Evolutionary conservation across 1,284 basidiomycete species (phyloP).

Genomic region (Ustilago loliicola): DNA sequence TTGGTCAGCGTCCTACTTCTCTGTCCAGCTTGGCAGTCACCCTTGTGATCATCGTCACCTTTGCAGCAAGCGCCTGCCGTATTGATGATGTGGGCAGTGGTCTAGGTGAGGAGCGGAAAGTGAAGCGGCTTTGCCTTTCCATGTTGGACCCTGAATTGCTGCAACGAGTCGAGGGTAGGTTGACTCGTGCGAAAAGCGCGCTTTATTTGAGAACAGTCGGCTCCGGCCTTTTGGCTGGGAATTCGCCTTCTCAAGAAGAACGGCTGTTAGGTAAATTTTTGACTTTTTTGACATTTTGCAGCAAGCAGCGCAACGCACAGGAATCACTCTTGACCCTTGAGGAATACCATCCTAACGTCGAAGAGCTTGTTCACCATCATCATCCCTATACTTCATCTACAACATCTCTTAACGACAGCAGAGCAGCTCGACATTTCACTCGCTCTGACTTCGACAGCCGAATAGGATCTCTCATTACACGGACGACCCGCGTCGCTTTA

Average conservation of each 20-base stretch:
- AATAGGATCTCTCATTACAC: background rate
- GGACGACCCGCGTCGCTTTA: background rate
- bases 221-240: slow-evolving; percentile 19
- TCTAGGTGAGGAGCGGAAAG: background rate
- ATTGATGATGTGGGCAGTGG: background rate
- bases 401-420: background rate
- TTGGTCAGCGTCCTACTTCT: background rate
- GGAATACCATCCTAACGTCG: background rate
- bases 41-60: background rate
- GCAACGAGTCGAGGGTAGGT: background rate
- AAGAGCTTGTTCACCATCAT: slow-evolving; percentile 21
- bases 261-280: slow-evolving; percentile 36
- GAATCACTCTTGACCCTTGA: background rate
- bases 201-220: slow-evolving; percentile 13
- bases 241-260: slow-evolving; percentile 20
- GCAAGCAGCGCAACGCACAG: background rate
- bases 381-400: slow-evolving; percentile 3
- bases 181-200: slow-evolving; percentile 25
- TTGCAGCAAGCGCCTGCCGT: background rate
- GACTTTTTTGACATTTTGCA: slow-evolving; percentile 44
- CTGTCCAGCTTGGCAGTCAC: background rate
- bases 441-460: background rate
- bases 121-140: background rate
- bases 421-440: background rate
- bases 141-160: background rate